These are phyloP conservation scores for Nemania sp. DNA, from an alignment of 2,329 filamentous ascomycete species.

Conservation along the genomic window DNA sequence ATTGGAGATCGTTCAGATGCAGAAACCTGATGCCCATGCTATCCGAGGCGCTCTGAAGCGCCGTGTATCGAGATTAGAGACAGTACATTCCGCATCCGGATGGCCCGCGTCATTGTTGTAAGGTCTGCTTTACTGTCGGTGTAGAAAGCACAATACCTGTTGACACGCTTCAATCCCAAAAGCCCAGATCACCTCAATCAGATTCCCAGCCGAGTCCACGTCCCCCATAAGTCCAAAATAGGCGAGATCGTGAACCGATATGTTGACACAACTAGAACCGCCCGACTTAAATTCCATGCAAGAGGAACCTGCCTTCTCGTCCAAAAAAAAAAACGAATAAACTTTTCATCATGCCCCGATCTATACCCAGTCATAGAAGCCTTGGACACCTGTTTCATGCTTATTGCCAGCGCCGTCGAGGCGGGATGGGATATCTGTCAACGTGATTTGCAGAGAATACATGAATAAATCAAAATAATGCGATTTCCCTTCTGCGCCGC, in stretches of 20 bases:
- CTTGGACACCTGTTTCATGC: slow-evolving; percentile 27
- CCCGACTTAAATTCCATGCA: slow-evolving; percentile 7
- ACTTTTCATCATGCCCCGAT: slow-evolving; percentile 23
- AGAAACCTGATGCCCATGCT: slow-evolving; percentile 18
- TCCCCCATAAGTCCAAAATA: slow-evolving; percentile 12
- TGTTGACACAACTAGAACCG: slow-evolving; percentile 10
- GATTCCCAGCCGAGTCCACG: neutral
- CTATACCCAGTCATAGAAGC: slow-evolving; percentile 23
- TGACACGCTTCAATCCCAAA: neutral
- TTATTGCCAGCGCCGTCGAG: slow-evolving; percentile 12
- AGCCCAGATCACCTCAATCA: slow-evolving; percentile 5
- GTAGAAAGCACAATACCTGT: neutral
- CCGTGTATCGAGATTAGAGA: slow-evolving; percentile 10
- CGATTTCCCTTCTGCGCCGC: slow-evolving; percentile 20
- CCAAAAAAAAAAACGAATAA: slow-evolving; percentile 1
- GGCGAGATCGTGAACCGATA: slow-evolving; percentile 7
- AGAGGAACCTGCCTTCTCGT: slow-evolving; percentile 24
- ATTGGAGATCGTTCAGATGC: slow-evolving; percentile 23
- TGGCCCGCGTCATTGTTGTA: neutral
- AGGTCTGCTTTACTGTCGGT: neutral
- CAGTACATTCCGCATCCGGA: neutral
- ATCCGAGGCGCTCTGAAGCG: slow-evolving; percentile 3
- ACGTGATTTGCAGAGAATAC: slow-evolving; percentile 12
- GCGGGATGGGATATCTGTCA: slow-evolving; percentile 20
- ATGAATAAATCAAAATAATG: slow-evolving; percentile 19